phyloP scores from a whole-genome alignment of 2,329 filamentous ascomycete species.

The Fusarium buharicum region DNA sequence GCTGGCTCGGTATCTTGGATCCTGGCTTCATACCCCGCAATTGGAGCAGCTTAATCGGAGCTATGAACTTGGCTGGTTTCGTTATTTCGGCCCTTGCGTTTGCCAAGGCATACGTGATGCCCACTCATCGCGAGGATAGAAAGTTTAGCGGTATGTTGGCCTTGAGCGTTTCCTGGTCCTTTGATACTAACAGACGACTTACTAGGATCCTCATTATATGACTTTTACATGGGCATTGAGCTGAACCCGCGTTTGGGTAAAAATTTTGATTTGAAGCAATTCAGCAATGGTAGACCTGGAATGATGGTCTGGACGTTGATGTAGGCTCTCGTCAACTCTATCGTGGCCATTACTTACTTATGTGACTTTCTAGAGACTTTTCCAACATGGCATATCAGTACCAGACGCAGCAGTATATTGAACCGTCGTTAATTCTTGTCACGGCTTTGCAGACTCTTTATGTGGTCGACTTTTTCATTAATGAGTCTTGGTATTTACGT shows the following conservation, averaged over 20 bases:
- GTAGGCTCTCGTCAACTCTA: slow-evolving; percentile 37
- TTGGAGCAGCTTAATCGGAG: slow-evolving; percentile 54
- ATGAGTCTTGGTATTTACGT: slow-evolving; percentile 61
- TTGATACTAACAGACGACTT: not conserved
- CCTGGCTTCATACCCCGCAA: slow-evolving; percentile 55
- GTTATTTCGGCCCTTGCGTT: slow-evolving; percentile 46
- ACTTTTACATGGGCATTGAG: slow-evolving; percentile 60
- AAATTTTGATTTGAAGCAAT: slow-evolving; percentile 59
- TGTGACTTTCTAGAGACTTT: slow-evolving; percentile 32
- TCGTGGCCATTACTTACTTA: slow-evolving; percentile 34
- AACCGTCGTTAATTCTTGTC: slow-evolving; percentile 53
- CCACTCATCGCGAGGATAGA: slow-evolving; percentile 54
- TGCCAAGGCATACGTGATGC: slow-evolving; percentile 53
- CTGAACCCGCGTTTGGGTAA: slow-evolving; percentile 57
- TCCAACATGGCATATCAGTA: slow-evolving; percentile 53
- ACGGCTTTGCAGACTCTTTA: slow-evolving; percentile 58
- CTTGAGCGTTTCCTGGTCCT: not conserved
- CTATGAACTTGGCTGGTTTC: slow-evolving; percentile 51
- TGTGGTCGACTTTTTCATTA: slow-evolving; percentile 60
- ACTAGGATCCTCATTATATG: slow-evolving; percentile 53
- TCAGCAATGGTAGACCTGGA: slow-evolving; percentile 59
- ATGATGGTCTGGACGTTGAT: slow-evolving; percentile 61
- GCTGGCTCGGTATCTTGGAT: slow-evolving; percentile 48
- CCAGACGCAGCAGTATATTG: slow-evolving; percentile 53
- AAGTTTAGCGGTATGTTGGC: slow-evolving; percentile 54